Evolutionary conservation across 768 basidiomycete species (phyloP), one percentile per base, ranked within the genome.

Genomic region (Mycena crocata): DNA sequence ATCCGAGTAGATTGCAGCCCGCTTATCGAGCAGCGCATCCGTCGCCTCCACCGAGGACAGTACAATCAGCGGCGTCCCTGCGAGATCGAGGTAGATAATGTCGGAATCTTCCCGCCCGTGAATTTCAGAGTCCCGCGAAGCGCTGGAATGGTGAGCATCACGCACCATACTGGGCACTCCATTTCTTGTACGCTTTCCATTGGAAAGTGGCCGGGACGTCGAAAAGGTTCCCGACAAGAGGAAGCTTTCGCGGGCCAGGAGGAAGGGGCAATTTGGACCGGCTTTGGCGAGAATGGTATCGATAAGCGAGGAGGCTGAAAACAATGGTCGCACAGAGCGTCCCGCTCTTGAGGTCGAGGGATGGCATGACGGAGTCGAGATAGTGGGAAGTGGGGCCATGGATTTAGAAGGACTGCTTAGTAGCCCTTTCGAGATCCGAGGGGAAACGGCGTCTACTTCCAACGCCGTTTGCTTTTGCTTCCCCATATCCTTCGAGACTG

Each of bases 1-100:
- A 67, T 74, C 75, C 7, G 83, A 82, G 68, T 84, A 84, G 7
- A 78, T 80, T 7, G 73, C 65, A 1, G 80, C 80, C 15, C 79
- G 72, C 45, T 78, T 78, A 42, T 82, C 78, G n/a, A 84, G 74
- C 7, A 84, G 71, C 12, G 80, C 81, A 30, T 75, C 75, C 3
- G 78, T 75, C 21, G 76, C 72, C 39, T 78, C 74, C 23, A 72
- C 59, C 13, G 75, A 77, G 66, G 80, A 82, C 46, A 83, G 63
- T n/a, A 83, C 63, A 57, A 81, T 69, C 28, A 77, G 54, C 39
- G 69, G 63, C 21, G 63, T 73, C 19, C 76, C 76, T n/a, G 73
- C 70, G 17, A 76, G 57, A 42, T 74, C 59, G 12, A 78, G 50
- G 46, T 77, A 74, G 32, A 78, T 70, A 32, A 78, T 71, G 37